A percentile compares a stretch with the other conserved stretches of the same genome.
Evolutionary conservation across 495 filamentous ascomycete genomes (phyloP).

Genomic region (Xylaria telfairii): DNA sequence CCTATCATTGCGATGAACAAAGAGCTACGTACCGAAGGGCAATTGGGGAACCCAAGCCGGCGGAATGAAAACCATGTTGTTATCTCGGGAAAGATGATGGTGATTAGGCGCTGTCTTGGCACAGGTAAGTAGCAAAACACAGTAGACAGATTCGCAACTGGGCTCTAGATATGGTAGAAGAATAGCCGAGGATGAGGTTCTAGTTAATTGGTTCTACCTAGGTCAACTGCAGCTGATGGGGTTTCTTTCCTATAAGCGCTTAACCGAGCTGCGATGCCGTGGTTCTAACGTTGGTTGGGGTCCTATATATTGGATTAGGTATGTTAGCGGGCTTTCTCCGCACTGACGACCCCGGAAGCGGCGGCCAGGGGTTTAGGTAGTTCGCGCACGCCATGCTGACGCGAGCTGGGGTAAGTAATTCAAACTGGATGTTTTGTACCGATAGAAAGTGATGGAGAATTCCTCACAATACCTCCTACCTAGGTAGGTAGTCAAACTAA

Average conservation of each 20-base stretch:
- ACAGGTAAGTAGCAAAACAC: neutral
- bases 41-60: slow-evolving; percentile 73
- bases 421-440: no score
- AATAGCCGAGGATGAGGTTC: neutral
- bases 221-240: neutral
- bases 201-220: neutral
- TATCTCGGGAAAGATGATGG: neutral
- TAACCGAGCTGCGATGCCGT: slow-evolving; percentile 5
- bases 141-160: neutral
- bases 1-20: neutral
- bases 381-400: neutral
- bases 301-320: neutral
- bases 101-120: neutral
- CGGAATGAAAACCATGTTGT: slow-evolving; percentile 77
- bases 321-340: neutral
- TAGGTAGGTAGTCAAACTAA: no score
- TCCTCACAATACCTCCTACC: no score
- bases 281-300: no score
- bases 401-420: neutral
- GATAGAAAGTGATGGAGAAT: no score
- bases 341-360: neutral
- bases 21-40: slow-evolving; percentile 53
- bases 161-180: neutral
- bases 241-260: neutral
- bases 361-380: neutral